Conservation (phyloP, 352 stramenopile genomes). For the Lagenidium sp. region DNA sequence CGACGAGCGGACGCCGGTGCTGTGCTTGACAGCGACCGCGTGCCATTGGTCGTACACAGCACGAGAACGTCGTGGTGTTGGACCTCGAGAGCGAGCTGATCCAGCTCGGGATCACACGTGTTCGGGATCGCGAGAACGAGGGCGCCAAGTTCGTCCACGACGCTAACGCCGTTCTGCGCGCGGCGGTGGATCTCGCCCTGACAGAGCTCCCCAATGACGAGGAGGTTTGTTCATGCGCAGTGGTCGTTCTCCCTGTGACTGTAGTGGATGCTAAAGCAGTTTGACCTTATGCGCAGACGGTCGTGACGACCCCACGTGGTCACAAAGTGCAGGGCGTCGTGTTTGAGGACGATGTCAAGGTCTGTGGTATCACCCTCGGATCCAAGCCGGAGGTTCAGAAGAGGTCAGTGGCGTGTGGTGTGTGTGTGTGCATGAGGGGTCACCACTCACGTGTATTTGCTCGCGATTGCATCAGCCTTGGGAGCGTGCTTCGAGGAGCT, state of each 20-base stretch:
- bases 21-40: too few relatives aligned
- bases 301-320: constrained; percentile 67
- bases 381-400: constrained; percentile 38
- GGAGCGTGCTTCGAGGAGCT: constrained; percentile 29
- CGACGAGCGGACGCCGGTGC: background rate
- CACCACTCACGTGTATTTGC: too few relatives aligned
- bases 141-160: constrained; percentile 61
- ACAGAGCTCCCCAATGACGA: constrained; percentile 78
- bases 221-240: too few relatives aligned
- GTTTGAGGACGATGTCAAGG: constrained; percentile 73
- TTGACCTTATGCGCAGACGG: constrained; percentile 30
- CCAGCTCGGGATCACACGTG: constrained; percentile 70
- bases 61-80: constrained; percentile 81
- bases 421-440: too few relatives aligned
- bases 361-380: constrained; percentile 58
- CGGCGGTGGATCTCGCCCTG: constrained; percentile 57
- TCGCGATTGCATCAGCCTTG: constrained; percentile 3
- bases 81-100: constrained; percentile 82
- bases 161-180: constrained; percentile 59
- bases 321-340: constrained; percentile 61
- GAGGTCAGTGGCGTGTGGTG: constrained; percentile 4
- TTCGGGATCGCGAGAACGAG: constrained; percentile 66
- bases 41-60: too few relatives aligned
- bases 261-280: too few relatives aligned
- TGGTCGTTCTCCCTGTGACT: too few relatives aligned